Percentiles rank a stretch among this genome's conserved stretches.
These are phyloP conservation scores for Jasminum sambac DNA, from an alignment of 257 asterid genomes.

Conservation along the genomic window DNA sequence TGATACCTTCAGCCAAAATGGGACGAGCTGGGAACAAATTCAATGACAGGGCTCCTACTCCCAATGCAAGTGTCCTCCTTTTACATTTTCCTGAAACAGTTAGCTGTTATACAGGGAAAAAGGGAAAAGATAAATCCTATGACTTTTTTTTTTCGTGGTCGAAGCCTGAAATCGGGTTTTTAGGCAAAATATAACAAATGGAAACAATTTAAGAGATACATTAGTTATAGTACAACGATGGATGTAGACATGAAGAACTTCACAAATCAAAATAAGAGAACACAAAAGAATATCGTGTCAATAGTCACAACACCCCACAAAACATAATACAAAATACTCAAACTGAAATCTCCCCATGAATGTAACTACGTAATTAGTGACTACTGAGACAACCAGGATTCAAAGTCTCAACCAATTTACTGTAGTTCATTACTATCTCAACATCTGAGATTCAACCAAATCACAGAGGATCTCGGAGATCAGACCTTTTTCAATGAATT, in stretches of 20 bases:
- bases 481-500: too few relatives aligned
- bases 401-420: background rate
- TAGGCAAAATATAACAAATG: too few relatives aligned
- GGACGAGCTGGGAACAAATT: constrained; percentile 40
- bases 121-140: too few relatives aligned
- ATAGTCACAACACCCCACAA: background rate
- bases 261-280: background rate
- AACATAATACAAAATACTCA: background rate
- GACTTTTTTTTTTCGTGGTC: too few relatives aligned
- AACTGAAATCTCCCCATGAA: background rate
- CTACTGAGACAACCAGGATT: background rate
- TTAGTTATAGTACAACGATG: background rate
- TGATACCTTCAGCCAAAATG: constrained; percentile 73
- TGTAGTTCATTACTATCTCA: background rate
- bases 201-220: background rate
- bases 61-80: constrained; percentile 57
- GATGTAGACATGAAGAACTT: background rate
- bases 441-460: background rate
- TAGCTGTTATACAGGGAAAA: constrained; percentile 8
- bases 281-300: background rate
- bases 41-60: constrained; percentile 58
- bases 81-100: constrained; percentile 39
- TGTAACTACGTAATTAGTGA: background rate
- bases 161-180: too few relatives aligned
- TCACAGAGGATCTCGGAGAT: background rate